These are phyloP conservation scores for Aspergillus conjunctus DNA, from an alignment of 495 filamentous ascomycete genomes.

Conservation along the genomic window DNA sequence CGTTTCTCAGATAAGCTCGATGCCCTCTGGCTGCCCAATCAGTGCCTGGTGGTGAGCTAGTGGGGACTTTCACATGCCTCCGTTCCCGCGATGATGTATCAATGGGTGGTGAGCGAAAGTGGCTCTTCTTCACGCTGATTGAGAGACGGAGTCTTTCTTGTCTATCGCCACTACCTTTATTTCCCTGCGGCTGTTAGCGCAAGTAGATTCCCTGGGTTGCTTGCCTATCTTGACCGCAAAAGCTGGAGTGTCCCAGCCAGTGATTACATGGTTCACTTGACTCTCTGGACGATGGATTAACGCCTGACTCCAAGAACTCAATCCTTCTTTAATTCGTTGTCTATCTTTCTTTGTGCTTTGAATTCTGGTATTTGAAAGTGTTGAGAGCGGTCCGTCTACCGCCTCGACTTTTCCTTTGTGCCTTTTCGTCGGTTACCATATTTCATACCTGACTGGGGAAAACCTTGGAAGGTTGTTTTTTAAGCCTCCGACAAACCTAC, in stretches of 20 bases:
- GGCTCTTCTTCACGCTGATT: not conserved
- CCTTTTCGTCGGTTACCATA: too few species aligned
- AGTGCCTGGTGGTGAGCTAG: constrained; percentile 13
- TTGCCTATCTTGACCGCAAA: not conserved
- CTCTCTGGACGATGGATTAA: not conserved
- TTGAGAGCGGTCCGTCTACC: too few species aligned
- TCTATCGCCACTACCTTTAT: not conserved
- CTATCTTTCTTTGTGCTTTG: too few species aligned
- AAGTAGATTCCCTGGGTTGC: not conserved
- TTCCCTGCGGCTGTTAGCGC: not conserved
- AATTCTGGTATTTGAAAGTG: too few species aligned
- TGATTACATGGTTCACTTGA: too few species aligned
- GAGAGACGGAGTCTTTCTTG: not conserved
- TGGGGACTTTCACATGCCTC: constrained; percentile 41
- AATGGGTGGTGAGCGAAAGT: constrained; percentile 16
- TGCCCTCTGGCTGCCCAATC: constrained; percentile 7
- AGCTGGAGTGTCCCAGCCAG: not conserved
- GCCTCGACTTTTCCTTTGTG: too few species aligned
- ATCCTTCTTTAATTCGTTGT: not conserved
- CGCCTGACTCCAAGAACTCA: not conserved
- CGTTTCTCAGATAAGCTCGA: not conserved
- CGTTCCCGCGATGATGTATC: constrained; percentile 20
- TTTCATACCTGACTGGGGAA: too few species aligned
- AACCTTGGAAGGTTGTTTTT: too few species aligned
- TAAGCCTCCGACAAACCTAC: not conserved